Evolutionary conservation across 768 basidiomycete species (phyloP).

Genomic region (Mycena capillaripes): DNA sequence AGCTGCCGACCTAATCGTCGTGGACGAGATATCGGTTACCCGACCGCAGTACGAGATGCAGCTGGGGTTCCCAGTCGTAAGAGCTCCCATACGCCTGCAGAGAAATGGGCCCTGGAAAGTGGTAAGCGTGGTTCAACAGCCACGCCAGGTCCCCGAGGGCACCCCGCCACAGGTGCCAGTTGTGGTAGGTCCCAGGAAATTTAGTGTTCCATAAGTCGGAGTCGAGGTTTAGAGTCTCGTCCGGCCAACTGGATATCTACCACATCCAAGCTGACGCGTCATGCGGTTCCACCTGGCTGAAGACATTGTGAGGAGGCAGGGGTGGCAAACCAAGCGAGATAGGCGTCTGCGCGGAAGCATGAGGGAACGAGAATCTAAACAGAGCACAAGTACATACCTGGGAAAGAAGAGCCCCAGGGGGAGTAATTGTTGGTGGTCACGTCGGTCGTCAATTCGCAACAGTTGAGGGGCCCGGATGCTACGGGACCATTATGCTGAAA

Average conservation of each 20-base stretch:
- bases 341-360: background rate
- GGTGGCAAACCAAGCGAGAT: background rate
- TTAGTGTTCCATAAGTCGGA: background rate
- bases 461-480: background rate
- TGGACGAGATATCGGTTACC: background rate
- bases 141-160: background rate
- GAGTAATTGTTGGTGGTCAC: background rate
- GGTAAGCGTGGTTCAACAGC: conserved; percentile 10
- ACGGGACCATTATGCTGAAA: conserved; percentile 20
- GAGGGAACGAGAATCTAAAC: background rate
- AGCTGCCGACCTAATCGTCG: no score
- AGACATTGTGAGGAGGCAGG: background rate
- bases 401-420: background rate
- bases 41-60: background rate
- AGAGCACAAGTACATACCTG: background rate
- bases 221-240: background rate
- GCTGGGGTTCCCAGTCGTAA: background rate
- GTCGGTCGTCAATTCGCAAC: background rate
- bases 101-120: background rate
- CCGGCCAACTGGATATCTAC: background rate
- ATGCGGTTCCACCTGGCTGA: background rate
- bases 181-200: background rate
- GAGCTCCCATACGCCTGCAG: background rate
- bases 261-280: no score
- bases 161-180: background rate